Evolutionary conservation across 83 land plant genomes (phyloP).

Genomic region (Picea mariana): DNA sequence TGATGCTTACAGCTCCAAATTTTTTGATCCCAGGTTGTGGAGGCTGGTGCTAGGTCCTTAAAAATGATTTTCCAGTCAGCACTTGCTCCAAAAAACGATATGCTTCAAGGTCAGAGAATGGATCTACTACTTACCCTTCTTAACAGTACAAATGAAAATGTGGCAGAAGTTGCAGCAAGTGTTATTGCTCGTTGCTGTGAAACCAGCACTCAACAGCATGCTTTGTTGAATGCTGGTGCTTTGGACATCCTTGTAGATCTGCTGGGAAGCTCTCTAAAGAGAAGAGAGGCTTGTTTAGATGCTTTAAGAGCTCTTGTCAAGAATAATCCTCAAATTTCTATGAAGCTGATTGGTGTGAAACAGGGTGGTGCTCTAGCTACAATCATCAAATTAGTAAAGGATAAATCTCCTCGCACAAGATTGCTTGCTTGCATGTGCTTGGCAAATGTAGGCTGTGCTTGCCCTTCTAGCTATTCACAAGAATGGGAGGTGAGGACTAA

Average conservation of each 20-base stretch:
- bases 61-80: slow-evolving; percentile 91
- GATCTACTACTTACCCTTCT: slow-evolving; percentile 71
- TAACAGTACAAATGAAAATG: slow-evolving; percentile 81
- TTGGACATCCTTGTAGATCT: slow-evolving; percentile 64
- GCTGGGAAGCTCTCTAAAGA: slow-evolving; percentile 67
- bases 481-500: slow-evolving; percentile 60
- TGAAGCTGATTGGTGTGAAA: slow-evolving; percentile 42
- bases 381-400: slow-evolving; percentile 65
- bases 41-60: slow-evolving; percentile 92
- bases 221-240: slow-evolving; percentile 74
- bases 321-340: slow-evolving; percentile 54
- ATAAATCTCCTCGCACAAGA: slow-evolving; percentile 73
- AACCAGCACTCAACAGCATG: slow-evolving; percentile 66
- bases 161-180: slow-evolving; percentile 90
- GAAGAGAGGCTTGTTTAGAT: slow-evolving; percentile 88
- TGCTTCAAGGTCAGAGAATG: slow-evolving; percentile 65
- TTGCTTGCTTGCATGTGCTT: slow-evolving; percentile 80
- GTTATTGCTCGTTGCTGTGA: slow-evolving; percentile 88
- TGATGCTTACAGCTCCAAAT: not conserved
- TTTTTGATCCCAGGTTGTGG: slow-evolving; percentile 72
- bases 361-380: slow-evolving; percentile 56
- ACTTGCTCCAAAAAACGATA: slow-evolving; percentile 88
- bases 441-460: slow-evolving; percentile 60
- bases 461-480: slow-evolving; percentile 43
- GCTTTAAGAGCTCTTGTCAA: slow-evolving; percentile 72